A percentile compares a stretch with the other conserved stretches of the same genome.
These are phyloP conservation scores for Cyberlindnera mrakii DNA, from an alignment of 805 yeast genomes.

Conservation along the genomic window DNA sequence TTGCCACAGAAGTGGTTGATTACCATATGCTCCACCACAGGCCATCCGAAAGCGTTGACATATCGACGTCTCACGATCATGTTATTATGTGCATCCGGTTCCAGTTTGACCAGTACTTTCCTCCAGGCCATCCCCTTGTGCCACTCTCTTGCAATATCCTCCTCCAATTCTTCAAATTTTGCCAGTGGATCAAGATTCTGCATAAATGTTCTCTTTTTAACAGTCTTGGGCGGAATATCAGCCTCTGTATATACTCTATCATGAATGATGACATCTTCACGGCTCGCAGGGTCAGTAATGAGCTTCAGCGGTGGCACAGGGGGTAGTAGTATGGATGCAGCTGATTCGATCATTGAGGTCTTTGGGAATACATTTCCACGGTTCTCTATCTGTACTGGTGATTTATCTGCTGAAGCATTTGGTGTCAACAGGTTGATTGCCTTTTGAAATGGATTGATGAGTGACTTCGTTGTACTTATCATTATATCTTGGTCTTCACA, in stretches of 20 bases:
- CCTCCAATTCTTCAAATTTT: constrained; percentile 48
- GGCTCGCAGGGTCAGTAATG: constrained; percentile 54
- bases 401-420: constrained; percentile 9
- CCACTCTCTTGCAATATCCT: constrained; percentile 63
- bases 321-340: constrained; percentile 59
- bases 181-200: constrained; percentile 27
- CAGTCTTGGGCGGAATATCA: constrained; percentile 36
- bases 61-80: constrained; percentile 66
- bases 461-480: constrained; percentile 21
- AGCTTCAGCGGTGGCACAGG: constrained; percentile 60
- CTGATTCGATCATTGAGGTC: constrained; percentile 64
- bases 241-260: constrained; percentile 54
- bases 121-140: constrained; percentile 68
- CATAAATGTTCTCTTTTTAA: constrained; percentile 22
- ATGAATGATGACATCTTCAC: constrained; percentile 58
- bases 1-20: constrained; percentile 45
- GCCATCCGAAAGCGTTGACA: constrained; percentile 84
- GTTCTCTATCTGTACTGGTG: constrained; percentile 2
- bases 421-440: constrained; percentile 39
- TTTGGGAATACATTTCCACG: constrained; percentile 42
- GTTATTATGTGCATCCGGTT: constrained; percentile 76
- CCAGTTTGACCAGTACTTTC: constrained; percentile 57
- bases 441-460: constrained; percentile 38
- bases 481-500: constrained; percentile 12
- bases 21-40: constrained; percentile 64